These are phyloP conservation scores for Chalciporus piperatus DNA, from an alignment of 768 basidiomycete genomes.

Conservation along the genomic window DNA sequence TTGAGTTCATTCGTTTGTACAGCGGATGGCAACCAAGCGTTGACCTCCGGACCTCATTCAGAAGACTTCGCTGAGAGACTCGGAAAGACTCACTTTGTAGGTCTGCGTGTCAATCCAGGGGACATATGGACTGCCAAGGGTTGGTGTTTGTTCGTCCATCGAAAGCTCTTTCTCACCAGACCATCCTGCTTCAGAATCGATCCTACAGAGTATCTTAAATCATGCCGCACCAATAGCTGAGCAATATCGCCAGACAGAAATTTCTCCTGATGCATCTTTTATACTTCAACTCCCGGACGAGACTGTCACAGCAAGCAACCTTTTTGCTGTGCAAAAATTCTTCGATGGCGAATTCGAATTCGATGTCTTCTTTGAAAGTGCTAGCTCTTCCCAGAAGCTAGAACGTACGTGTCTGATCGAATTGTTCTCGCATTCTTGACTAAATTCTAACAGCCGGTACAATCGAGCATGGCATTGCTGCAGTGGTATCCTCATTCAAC, in stretches of 20 bases:
- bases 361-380: slow-evolving; percentile 85
- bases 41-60: slow-evolving; percentile 55
- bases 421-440: neutral
- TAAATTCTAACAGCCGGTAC: slow-evolving; percentile 44
- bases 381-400: slow-evolving; percentile 60
- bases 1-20: slow-evolving; percentile 8
- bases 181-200: slow-evolving; percentile 44
- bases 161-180: neutral
- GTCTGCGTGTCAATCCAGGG: slow-evolving; percentile 57
- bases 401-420: slow-evolving; percentile 47
- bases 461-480: slow-evolving; percentile 68
- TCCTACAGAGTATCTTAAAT: slow-evolving; percentile 58
- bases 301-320: slow-evolving; percentile 65
- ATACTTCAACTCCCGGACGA: slow-evolving; percentile 76
- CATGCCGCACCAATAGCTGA: slow-evolving; percentile 53
- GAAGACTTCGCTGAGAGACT: slow-evolving; percentile 56
- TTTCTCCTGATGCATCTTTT: slow-evolving; percentile 77
- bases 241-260: slow-evolving; percentile 47
- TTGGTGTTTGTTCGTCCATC: slow-evolving; percentile 24
- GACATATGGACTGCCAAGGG: slow-evolving; percentile 87
- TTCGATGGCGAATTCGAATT: slow-evolving; percentile 86
- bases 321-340: slow-evolving; percentile 84
- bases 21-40: slow-evolving; percentile 59
- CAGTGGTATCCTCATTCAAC: slow-evolving; percentile 58
- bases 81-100: slow-evolving; percentile 70